phyloP scores from a whole-genome alignment of 1,284 basidiomycete species.

The Fereydounia khargensis region DNA sequence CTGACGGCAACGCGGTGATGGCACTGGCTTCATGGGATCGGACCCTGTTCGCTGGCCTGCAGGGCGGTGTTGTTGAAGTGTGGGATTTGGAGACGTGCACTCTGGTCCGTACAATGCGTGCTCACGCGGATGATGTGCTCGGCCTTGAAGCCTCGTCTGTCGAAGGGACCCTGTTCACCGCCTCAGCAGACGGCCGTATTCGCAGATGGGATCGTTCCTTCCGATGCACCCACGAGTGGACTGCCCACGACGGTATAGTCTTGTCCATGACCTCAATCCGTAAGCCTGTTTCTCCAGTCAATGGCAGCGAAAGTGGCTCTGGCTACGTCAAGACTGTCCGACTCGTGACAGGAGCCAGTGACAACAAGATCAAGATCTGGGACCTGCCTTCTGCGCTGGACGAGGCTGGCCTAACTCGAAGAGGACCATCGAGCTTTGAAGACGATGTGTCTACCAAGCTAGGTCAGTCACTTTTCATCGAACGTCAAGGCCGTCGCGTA shows the following conservation, averaged over 20 bases:
- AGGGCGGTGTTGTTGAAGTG: conserved; percentile 85
- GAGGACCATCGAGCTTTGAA: background rate
- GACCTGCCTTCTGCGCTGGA: conserved; percentile 1
- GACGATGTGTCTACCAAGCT: background rate
- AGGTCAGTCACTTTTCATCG: too few species aligned
- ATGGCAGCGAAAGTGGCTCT: background rate
- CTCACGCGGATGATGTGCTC: conserved; percentile 66
- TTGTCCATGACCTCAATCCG: conserved; percentile 14
- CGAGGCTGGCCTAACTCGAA: too few species aligned
- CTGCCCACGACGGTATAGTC: conserved; percentile 28
- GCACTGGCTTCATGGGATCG: conserved; percentile 71
- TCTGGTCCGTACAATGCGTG: conserved; percentile 78
- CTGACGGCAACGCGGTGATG: conserved; percentile 65
- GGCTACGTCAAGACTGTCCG: conserved; percentile 5
- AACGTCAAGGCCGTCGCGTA: background rate
- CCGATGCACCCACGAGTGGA: conserved; percentile 42
- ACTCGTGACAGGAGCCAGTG: conserved; percentile 42
- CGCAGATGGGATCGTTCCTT: conserved; percentile 40
- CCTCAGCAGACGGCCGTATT: conserved; percentile 43
- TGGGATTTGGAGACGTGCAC: conserved; percentile 87
- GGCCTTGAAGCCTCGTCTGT: conserved; percentile 16
- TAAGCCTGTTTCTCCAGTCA: background rate
- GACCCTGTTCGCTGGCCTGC: conserved; percentile 85
- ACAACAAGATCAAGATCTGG: conserved; percentile 53
- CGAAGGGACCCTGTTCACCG: conserved; percentile 55